Base-by-base conservation (phyloP, 805 yeast genomes). In the Ogataea naganishii region DNA sequence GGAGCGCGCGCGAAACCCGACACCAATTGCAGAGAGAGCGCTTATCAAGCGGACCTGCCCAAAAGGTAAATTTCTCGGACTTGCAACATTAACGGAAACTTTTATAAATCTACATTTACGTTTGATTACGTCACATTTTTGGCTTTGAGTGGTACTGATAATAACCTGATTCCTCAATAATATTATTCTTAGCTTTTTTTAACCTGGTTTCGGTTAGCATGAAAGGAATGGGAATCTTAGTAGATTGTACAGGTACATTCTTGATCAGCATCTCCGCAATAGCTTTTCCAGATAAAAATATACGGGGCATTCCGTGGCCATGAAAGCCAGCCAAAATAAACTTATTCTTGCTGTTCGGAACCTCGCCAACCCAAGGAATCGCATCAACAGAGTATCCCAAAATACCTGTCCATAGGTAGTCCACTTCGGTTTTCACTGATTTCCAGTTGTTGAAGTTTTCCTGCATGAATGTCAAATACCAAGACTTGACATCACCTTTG, bases 221-320 rank as follows among this genome's bases (percentile, higher is more conserved):
- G 28, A 31, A 39, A 3, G 40, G 30, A 19, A 17, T 16, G 13
- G 43, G 43, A 4, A 39, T 8, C 14, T 18, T 38, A 13, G 38
- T 34, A 13, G 26, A 15, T 17, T 27, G 24, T 12, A 26, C 33
- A 3, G 29, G 13, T 4, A 12, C 14, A 10, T 20, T 35, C 13
- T 26, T 10, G n/a, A n/a, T n/a, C 5, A 34, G 20, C 7, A 32
- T 20, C 32, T 20, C 16, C 14, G 33, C 22, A 7, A 30, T 18
- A 13, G 33, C 33, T 18, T 30, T 30, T 24, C n/a, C 64, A 24
- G 50, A 32, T 8, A 55, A 24, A 34, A 51, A 56, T 6, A 60
- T 58, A 24, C 66, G 45, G 18, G 66, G 64, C 66, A 62, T 61
- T 19, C 69, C 69, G 40, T 62, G 68, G 6, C 66, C 68, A 21